Base-by-base conservation (phyloP, 306 rosid genomes). In the Purshia tridentata region DNA sequence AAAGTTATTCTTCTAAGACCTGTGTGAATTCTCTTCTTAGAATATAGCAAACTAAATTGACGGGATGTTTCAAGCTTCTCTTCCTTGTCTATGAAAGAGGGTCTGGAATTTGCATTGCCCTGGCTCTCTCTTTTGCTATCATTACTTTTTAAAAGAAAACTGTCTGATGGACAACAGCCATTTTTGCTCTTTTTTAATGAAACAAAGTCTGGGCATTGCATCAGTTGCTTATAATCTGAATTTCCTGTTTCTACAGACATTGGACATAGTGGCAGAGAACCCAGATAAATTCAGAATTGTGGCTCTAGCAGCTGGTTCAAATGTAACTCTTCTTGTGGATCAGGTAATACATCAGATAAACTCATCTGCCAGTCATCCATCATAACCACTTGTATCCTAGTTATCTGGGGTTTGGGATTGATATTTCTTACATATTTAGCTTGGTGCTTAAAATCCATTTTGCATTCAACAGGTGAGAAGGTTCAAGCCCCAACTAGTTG, bases 301-400 rank as follows among this genome's bases (percentile, higher is more conserved):
- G 56, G 99, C 96, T 1, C 89, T 94, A 55, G 99, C 99, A 57
- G 97, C 99, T 73, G 99, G 99, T 74, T 94, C 99, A 44, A 94
- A 94, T 15, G 63, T 94, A n/a, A 85, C 95, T 72, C 97, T 94
- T 76, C 97, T 94, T 69, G 96, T 86, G 19, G 99, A 94, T 81
- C 99, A 94, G 99, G 99, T 91, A 85, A 76, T 62, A 37, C 39
- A 23, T 67, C 53, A 18, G 53, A 54, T 45, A 69, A 40, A 57
- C 53, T 69, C 58, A 46, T 23, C 35, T 47, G 65, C 69, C 52
- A 62, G 14, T 22, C 39, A 77, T 61, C 70, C 40, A 60, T 23
- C 20, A 48, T 67, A 64, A 62, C 46, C 44, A 41, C 62, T 39
- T 6, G 12, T 47, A 48, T 48, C 14, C 63, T 39, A 56, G 76